A percentile compares a stretch with the other conserved stretches of the same genome.
phyloP scores from a whole-genome alignment of 495 filamentous ascomycete species.

The Xylaria castorea region DNA sequence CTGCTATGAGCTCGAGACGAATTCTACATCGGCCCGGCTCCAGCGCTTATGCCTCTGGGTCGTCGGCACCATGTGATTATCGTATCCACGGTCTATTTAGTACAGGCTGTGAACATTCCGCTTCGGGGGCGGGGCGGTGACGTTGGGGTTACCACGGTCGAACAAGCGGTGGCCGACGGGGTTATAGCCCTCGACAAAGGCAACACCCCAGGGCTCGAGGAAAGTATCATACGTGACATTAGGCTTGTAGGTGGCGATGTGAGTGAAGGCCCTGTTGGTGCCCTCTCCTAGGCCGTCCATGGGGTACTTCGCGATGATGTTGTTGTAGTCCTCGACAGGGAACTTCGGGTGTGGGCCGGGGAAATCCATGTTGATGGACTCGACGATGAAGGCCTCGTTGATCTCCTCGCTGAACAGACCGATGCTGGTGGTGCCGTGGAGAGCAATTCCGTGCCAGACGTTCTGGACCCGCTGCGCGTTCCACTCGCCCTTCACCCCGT shows the following conservation, averaged over 20 bases:
- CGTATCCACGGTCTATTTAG: background rate
- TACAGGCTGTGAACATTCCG: constrained; percentile 10
- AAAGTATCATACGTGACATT: constrained; percentile 19
- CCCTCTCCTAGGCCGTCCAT: constrained; percentile 28
- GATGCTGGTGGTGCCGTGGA: constrained; percentile 55
- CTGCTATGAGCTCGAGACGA: background rate
- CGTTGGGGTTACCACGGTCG: constrained; percentile 19
- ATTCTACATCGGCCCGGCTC: background rate
- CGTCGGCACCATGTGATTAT: background rate
- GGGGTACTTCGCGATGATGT: constrained; percentile 45
- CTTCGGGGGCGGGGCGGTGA: constrained; percentile 6
- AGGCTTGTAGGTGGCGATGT: constrained; percentile 17
- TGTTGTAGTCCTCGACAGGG: constrained; percentile 34
- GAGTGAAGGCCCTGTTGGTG: constrained; percentile 21
- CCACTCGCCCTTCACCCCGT: constrained; percentile 39
- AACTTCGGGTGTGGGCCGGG: constrained; percentile 40
- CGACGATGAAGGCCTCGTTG: constrained; percentile 44
- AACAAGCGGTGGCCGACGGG: constrained; percentile 24
- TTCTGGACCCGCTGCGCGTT: constrained; percentile 50
- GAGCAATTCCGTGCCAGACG: constrained; percentile 61
- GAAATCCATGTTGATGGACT: constrained; percentile 57
- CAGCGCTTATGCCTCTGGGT: background rate
- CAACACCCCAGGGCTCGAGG: constrained; percentile 24
- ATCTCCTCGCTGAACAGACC: constrained; percentile 49
- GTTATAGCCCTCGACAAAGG: constrained; percentile 17